Base-by-base conservation (phyloP, 2,329 filamentous ascomycete species). In the Colletotrichum spaethianum region DNA sequence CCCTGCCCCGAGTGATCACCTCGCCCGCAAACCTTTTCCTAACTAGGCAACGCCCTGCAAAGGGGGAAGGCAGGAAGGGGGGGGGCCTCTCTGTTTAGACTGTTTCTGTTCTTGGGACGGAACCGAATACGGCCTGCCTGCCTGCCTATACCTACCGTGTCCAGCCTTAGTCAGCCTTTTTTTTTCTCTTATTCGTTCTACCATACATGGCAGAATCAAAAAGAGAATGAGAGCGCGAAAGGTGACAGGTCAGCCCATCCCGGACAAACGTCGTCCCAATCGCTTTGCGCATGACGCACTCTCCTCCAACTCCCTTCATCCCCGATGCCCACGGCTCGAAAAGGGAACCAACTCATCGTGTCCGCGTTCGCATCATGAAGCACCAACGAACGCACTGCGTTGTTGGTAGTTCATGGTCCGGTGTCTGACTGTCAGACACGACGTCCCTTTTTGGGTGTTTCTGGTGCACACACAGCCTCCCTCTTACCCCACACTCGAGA, bases 331-430 rank as follows among this genome's bases (percentile, higher is more conserved):
- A 44, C 60, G 28, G 53, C 69, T 71, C 48, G 28, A 63, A 63
- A 40, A 26, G 48, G 52, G 42, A 63, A 57, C 50, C 64, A 55
- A 16, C 28, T 63, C 57, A 63, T 72, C 69, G 69, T 72, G 50
- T 53, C 57, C 57, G 56, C n/a, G 42, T 72, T 64, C 70, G 65
- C 64, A 64, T 72, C 42, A 18, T 48, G 66, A 72, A 40, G 46
- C 66, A n/a, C 59, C n/a, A 61, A n/a, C n/a, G n/a, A 53, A 42
- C 65, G 36, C 60, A n/a, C 5, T 18, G 20, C 42, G 18, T n/a
- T n/a, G n/a, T n/a, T n/a, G n/a, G n/a, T 57, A 26, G 48, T 38
- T 48, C 44, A 4, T 60, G 36, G 28, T 69, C 48, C 60, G 52
- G 55, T 56, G 57, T 11, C 18, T 59, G 42, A 60, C 46, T 56